Evolutionary conservation across 176 grass and related monocot genomes (phyloP).

Genomic region (Triticum aestivum): IWGSC_CS_RefSeq_v2.1 NC_057807.1:586322036-586322535

Average conservation of each 20-base stretch:
- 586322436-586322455: background rate
- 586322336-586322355: background rate
- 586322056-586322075: constrained; percentile 14
- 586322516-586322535: constrained; percentile 39
- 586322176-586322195: constrained; percentile 14
- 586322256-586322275: background rate
- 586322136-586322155: constrained; percentile 23
- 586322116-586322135: background rate
- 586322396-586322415: background rate
- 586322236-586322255: background rate
- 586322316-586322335: background rate
- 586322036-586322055: constrained; percentile 30
- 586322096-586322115: constrained; percentile 27
- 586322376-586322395: background rate
- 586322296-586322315: too few species aligned
- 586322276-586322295: background rate
- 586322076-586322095: background rate
- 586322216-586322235: background rate
- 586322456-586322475: background rate
- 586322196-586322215: background rate
- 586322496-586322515: constrained; percentile 6
- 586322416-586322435: background rate
- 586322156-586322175: background rate
- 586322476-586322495: background rate
- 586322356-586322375: background rate